Conservation (phyloP, 345 rosid species). For the Ceriops tagal region DNA sequence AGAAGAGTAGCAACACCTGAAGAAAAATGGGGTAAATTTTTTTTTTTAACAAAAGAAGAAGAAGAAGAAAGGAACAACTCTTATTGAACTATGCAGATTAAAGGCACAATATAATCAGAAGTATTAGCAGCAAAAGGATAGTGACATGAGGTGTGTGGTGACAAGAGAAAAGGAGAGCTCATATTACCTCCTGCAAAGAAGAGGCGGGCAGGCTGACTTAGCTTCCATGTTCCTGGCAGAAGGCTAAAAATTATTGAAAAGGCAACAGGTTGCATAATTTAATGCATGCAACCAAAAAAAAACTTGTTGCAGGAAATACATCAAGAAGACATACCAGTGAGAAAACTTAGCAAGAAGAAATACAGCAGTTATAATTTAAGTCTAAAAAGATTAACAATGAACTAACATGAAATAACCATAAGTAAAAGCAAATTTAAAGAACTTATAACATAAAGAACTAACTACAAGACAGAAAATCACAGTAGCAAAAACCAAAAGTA, state of each 20-base stretch:
- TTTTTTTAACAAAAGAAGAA: too few species aligned
- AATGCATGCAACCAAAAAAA: background rate
- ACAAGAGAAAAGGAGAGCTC: background rate
- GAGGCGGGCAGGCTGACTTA: slow-evolving; percentile 17
- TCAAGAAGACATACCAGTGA: too few species aligned
- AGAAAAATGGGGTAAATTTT: background rate
- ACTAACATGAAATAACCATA: too few species aligned
- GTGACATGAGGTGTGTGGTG: background rate
- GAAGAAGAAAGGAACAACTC: too few species aligned
- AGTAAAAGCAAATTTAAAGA: too few species aligned
- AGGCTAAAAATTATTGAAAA: slow-evolving; percentile 17
- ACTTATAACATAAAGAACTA: too few species aligned
- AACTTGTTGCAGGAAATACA: background rate
- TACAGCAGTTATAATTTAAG: too few species aligned
- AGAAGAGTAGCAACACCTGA: slow-evolving; percentile 40
- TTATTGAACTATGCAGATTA: too few species aligned
- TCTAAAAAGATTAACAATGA: too few species aligned
- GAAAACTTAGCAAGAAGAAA: too few species aligned
- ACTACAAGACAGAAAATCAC: too few species aligned
- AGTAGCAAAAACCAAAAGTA: too few species aligned
- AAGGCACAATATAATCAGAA: background rate
- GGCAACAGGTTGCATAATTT: background rate
- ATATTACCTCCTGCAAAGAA: slow-evolving; percentile 33
- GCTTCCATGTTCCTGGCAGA: slow-evolving; percentile 44
- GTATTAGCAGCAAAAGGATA: background rate